Evolutionary conservation across 2,329 filamentous ascomycete species (phyloP).

Genomic region (Penicillium sp.): DNA sequence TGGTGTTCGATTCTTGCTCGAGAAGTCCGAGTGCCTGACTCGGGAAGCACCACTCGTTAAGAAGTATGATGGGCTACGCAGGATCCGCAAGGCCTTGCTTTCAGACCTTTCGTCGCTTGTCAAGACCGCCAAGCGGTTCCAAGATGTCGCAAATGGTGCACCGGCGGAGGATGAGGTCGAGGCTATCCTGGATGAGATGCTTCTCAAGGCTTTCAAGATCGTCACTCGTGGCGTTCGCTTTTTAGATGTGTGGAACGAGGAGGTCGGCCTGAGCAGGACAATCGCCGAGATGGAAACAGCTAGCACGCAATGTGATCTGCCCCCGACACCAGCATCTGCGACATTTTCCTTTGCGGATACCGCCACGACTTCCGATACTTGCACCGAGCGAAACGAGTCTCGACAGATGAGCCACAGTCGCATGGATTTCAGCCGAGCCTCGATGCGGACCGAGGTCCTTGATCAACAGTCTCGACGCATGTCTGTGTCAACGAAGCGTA

Average conservation of each 20-base stretch:
- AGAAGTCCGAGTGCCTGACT: constrained; percentile 84
- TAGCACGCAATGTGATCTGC: constrained; percentile 32
- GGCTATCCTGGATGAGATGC: constrained; percentile 81
- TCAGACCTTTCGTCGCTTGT: constrained; percentile 88
- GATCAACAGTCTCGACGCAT: constrained; percentile 34
- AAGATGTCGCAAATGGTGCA: constrained; percentile 66
- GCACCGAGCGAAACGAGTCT: constrained; percentile 36
- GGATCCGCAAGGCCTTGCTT: constrained; percentile 81
- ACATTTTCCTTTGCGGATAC: constrained; percentile 33
- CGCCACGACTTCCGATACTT: constrained; percentile 26
- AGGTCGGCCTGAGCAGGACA: constrained; percentile 48
- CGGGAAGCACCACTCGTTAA: constrained; percentile 76
- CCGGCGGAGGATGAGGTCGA: constrained; percentile 45
- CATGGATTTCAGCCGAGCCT: constrained; percentile 24
- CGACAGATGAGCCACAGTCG: constrained; percentile 37
- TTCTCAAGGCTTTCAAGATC: constrained; percentile 89
- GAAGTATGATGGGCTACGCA: constrained; percentile 72
- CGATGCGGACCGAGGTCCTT: constrained; percentile 24
- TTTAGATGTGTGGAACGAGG: constrained; percentile 76
- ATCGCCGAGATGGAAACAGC: constrained; percentile 42
- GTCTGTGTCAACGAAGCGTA: constrained; percentile 48
- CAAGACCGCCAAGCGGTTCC: constrained; percentile 82
- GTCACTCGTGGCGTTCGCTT: constrained; percentile 90
- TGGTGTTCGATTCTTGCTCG: constrained; percentile 85
- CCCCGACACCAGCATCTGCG: constrained; percentile 44